These are phyloP conservation scores for Pelargonium cotyledonis DNA, from an alignment of 441 rosid species.

Conservation along the genomic window DNA sequence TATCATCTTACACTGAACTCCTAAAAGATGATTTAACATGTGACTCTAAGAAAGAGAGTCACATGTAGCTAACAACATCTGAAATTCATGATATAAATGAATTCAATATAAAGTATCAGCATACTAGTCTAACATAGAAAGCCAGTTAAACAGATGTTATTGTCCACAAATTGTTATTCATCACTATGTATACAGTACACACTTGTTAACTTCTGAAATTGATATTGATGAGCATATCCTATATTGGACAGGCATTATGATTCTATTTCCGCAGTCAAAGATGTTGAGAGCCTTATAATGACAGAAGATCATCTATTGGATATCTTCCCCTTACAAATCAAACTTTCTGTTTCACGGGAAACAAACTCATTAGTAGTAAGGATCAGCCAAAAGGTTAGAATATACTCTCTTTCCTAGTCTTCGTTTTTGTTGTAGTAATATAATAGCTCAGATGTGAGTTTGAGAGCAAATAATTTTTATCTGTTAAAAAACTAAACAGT, in stretches of 20 bases:
- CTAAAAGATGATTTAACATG: background rate
- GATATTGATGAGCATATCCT: background rate
- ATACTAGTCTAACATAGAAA: background rate
- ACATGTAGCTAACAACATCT: background rate
- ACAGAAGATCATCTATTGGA: conserved; percentile 86
- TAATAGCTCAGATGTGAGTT: background rate
- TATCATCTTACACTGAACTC: background rate
- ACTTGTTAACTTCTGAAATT: conserved; percentile 11
- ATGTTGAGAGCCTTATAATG: conserved; percentile 52
- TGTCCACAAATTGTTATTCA: background rate
- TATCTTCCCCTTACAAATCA: conserved; percentile 84
- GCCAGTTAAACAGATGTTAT: background rate
- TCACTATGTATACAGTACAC: background rate
- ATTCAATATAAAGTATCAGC: background rate
- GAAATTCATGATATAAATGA: background rate
- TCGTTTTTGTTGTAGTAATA: conserved; percentile 5
- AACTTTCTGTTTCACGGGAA: conserved; percentile 64
- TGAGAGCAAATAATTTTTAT: background rate
- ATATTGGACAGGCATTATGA: conserved; percentile 53
- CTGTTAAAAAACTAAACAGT: conserved; percentile 12
- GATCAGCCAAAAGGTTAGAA: conserved; percentile 73
- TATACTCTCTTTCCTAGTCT: conserved; percentile 11
- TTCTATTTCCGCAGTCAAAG: conserved; percentile 56
- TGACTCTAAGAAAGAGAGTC: background rate
- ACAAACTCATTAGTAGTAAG: conserved; percentile 62